phyloP scores from a whole-genome alignment of 2,329 filamentous ascomycete species.

The Aspergillus persii region DNA sequence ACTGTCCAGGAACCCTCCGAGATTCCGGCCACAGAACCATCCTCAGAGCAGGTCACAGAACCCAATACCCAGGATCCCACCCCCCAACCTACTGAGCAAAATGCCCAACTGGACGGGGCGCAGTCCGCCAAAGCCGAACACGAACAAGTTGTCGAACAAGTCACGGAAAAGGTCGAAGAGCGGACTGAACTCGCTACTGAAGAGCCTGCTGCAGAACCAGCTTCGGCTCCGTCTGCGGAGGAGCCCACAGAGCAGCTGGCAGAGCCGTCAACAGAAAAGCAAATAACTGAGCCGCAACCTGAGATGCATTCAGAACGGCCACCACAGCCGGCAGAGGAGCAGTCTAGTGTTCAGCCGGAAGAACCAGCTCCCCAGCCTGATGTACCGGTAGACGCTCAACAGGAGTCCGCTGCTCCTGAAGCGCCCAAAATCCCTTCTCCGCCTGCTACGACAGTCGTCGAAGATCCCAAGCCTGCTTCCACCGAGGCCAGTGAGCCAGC shows the following conservation, averaged over 20 bases:
- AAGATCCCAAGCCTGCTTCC: neutral
- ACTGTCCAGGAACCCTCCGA: neutral
- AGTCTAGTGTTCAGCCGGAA: neutral
- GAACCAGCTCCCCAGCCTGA: neutral
- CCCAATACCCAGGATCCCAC: neutral
- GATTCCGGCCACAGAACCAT: neutral
- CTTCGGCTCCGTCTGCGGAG: neutral
- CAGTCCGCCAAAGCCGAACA: neutral
- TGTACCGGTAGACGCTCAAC: neutral
- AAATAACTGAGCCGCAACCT: neutral
- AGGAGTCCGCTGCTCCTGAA: neutral
- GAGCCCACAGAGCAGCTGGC: neutral
- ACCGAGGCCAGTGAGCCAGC: neutral
- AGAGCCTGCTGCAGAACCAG: conserved; percentile 1
- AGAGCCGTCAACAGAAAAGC: conserved; percentile 1
- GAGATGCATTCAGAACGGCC: conserved; percentile 1
- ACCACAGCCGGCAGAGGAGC: neutral
- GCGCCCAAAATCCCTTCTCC: neutral
- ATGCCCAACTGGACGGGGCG: neutral
- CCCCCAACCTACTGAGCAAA: conserved; percentile 3
- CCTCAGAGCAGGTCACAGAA: neutral
- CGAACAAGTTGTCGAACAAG: neutral
- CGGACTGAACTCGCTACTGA: neutral
- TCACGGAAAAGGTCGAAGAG: neutral
- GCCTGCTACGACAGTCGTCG: neutral